These are phyloP conservation scores for Carex littledalei DNA, from an alignment of 176 grass and related monocot species.

Conservation along the genomic window DNA sequence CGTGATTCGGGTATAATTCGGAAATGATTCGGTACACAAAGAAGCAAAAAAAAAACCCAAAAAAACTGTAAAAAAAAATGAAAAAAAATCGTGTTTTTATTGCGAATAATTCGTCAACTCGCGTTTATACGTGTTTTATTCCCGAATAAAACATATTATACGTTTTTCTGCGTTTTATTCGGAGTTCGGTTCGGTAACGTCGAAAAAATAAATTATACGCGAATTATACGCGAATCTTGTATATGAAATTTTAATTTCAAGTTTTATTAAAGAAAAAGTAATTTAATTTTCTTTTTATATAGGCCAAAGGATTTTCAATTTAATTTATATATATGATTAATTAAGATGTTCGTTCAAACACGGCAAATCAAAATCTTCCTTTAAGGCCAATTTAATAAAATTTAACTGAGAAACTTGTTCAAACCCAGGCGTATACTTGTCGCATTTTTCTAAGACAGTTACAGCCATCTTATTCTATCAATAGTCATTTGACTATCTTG, in stretches of 20 bases:
- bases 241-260: neutral
- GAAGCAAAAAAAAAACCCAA: too few species aligned
- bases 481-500: conserved; percentile 4
- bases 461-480: neutral
- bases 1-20: too few species aligned
- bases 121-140: too few species aligned
- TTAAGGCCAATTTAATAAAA: neutral
- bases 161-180: too few species aligned
- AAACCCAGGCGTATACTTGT: neutral
- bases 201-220: too few species aligned
- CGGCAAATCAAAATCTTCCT: conserved; percentile 2
- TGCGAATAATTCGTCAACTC: too few species aligned
- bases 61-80: too few species aligned
- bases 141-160: too few species aligned
- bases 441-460: neutral
- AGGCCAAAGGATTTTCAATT: neutral
- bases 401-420: neutral
- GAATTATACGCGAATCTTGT: neutral
- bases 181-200: too few species aligned
- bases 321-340: neutral
- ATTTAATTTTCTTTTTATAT: neutral
- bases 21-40: too few species aligned
- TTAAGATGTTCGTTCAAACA: neutral
- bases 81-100: too few species aligned
- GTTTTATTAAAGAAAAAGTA: neutral